Evolutionary conservation across 2,329 filamentous ascomycete genomes (phyloP).

Genomic region (Cyphellophora attinorum): DNA sequence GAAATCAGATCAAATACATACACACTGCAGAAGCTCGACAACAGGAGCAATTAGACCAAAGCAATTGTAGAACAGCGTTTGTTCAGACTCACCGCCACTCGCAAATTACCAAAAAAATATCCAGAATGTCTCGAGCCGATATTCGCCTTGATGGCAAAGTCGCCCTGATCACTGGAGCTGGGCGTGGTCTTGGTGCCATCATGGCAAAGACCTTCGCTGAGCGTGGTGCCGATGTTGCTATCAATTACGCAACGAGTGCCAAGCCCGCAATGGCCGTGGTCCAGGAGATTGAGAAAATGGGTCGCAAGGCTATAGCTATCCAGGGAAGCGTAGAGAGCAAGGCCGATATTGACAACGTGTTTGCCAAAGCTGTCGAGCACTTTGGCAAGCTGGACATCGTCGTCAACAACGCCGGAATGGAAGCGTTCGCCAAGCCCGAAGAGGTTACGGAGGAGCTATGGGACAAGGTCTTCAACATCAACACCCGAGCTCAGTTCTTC

Average conservation of each 20-base stretch:
- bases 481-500: slow-evolving; percentile 56
- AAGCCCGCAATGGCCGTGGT: slow-evolving; percentile 25
- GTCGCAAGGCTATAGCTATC: slow-evolving; percentile 35
- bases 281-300: slow-evolving; percentile 18
- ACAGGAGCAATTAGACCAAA: too few species aligned
- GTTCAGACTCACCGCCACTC: not conserved
- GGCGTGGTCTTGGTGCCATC: slow-evolving; percentile 26
- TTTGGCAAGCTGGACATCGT: slow-evolving; percentile 21
- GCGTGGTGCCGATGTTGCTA: slow-evolving; percentile 24
- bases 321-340: slow-evolving; percentile 32
- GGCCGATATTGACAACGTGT: slow-evolving; percentile 39
- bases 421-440: slow-evolving; percentile 44
- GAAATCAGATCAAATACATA: too few species aligned
- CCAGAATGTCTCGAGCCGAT: slow-evolving; percentile 3
- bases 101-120: not conserved
- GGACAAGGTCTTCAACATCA: slow-evolving; percentile 51
- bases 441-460: slow-evolving; percentile 55
- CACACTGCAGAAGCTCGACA: too few species aligned
- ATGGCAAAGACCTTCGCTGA: slow-evolving; percentile 26
- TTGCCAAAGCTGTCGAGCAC: slow-evolving; percentile 25
- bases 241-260: slow-evolving; percentile 37
- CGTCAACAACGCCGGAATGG: slow-evolving; percentile 18
- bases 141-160: slow-evolving; percentile 26
- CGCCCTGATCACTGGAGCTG: slow-evolving; percentile 28
- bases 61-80: too few species aligned